phyloP scores from a whole-genome alignment of 2,329 filamentous ascomycete genomes.

The Nothopassalora personata region DNA sequence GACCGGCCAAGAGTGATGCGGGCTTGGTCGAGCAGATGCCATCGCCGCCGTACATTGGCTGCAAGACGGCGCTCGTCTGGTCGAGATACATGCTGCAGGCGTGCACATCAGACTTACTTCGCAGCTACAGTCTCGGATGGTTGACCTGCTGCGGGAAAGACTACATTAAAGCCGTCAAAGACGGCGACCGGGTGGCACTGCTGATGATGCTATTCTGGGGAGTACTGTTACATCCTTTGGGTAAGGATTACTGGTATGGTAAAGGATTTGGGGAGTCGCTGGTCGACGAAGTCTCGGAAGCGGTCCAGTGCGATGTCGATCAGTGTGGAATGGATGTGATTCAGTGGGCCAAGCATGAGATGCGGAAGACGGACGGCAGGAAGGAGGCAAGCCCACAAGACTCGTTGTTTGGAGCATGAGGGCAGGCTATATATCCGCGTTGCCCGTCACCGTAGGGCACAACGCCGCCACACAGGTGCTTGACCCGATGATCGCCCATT shows the following conservation, averaged over 20 bases:
- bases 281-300: too few relatives aligned
- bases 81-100: constrained; percentile 9
- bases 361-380: not conserved
- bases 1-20: not conserved
- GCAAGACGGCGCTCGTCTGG: constrained; percentile 12
- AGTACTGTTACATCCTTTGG: constrained; percentile 9
- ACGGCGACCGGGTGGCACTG: constrained; percentile 8
- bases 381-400: not conserved
- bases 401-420: not conserved
- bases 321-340: too few relatives aligned
- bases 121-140: constrained; percentile 9
- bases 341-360: too few relatives aligned
- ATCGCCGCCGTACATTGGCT: constrained; percentile 2
- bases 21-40: not conserved
- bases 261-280: constrained; percentile 7
- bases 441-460: not conserved
- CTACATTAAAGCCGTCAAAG: constrained; percentile 9
- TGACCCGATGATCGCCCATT: too few relatives aligned
- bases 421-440: not conserved
- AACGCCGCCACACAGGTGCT: too few relatives aligned
- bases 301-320: too few relatives aligned
- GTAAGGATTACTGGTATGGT: constrained; percentile 12
- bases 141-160: constrained; percentile 9
- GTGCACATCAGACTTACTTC: constrained; percentile 4
- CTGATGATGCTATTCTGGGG: constrained; percentile 14